Conservation (phyloP, 345 rosid genomes). For the Melaleuca alternifolia region DNA sequence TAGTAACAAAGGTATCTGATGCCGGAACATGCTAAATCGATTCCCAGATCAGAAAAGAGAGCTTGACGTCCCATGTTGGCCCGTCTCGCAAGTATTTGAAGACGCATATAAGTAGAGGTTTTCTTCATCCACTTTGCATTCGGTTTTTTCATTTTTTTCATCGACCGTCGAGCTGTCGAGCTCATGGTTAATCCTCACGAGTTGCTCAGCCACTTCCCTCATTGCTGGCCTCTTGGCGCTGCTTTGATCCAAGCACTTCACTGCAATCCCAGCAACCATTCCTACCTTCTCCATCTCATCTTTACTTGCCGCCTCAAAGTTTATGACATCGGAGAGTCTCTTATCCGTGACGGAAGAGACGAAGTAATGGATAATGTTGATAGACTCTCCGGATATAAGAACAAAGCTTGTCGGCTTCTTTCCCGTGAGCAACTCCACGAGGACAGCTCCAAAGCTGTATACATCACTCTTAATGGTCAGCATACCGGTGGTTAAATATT, state of each 20-base stretch:
- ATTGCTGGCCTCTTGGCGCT: neutral
- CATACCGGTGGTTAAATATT: neutral
- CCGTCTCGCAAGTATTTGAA: neutral
- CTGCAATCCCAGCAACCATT: neutral
- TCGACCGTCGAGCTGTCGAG: neutral
- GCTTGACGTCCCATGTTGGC: neutral
- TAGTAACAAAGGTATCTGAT: neutral
- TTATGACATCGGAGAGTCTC: rapidly evolving
- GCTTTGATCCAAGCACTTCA: neutral
- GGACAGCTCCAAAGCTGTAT: neutral
- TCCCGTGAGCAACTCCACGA: rapidly evolving
- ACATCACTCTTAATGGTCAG: neutral
- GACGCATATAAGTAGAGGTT: neutral
- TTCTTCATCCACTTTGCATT: neutral
- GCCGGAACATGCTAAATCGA: neutral
- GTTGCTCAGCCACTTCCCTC: neutral
- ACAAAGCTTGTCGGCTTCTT: neutral
- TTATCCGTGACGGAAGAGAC: neutral
- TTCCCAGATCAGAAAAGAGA: neutral
- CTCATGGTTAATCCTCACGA: rapidly evolving
- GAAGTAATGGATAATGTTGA: neutral
- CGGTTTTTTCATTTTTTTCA: neutral
- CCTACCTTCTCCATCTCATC: neutral
- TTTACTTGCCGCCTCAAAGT: rapidly evolving
- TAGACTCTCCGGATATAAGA: rapidly evolving